These are phyloP conservation scores for Penicillium expansum DNA, from an alignment of 2,329 filamentous ascomycete genomes.

Conservation along the genomic window DNA sequence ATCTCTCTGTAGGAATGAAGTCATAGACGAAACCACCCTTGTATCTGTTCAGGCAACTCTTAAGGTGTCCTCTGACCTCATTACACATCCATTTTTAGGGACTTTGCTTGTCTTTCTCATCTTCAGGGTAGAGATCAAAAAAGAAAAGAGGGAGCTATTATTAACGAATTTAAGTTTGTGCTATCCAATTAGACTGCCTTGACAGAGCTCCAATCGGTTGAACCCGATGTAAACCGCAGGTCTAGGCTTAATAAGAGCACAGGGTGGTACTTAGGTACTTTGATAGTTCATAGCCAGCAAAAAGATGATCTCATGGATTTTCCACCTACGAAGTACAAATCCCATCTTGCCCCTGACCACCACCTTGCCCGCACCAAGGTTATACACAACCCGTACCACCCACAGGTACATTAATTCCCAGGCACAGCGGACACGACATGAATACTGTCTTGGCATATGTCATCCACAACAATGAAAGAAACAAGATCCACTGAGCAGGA, in stretches of 20 bases:
- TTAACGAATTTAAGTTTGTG: background rate
- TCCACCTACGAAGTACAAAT: background rate
- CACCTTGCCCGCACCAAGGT: background rate
- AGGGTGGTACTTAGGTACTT: background rate
- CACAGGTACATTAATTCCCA: background rate
- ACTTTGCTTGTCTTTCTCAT: background rate
- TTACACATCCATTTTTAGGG: too few relatives aligned
- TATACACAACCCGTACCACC: background rate
- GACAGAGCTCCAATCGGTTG: background rate
- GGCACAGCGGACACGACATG: background rate
- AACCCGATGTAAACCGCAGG: background rate
- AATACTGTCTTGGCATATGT: background rate
- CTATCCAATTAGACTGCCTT: background rate
- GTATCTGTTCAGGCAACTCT: too few relatives aligned
- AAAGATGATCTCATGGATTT: too few relatives aligned
- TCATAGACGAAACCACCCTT: background rate
- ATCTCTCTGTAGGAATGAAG: background rate
- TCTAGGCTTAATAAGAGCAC: background rate
- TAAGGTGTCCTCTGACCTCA: background rate
- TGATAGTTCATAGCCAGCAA: too few relatives aligned
- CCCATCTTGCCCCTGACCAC: background rate
- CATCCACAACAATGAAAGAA: background rate
- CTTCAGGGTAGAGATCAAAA: background rate
- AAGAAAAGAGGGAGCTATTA: background rate
- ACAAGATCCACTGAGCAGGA: background rate